These are phyloP conservation scores for Paraleonurus japonicus DNA, from an alignment of 257 asterid species.

Conservation along the genomic window DNA sequence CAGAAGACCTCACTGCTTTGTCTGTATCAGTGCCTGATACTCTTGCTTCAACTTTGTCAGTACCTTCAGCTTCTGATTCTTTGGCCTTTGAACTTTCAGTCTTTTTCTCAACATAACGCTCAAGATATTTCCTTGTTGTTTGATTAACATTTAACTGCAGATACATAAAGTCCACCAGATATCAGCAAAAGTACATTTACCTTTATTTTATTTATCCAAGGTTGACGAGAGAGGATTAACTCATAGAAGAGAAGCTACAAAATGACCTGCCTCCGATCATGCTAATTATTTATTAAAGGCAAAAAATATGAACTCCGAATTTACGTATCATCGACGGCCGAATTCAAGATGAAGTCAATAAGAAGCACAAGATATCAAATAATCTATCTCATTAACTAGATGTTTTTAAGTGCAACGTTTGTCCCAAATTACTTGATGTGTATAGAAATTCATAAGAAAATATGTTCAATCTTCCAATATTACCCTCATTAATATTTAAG, in stretches of 20 bases:
- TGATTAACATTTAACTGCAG: slow-evolving; percentile 80
- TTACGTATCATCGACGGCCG: slow-evolving; percentile 1
- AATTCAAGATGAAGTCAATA: background rate
- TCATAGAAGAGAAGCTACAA: background rate
- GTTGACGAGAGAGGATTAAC: slow-evolving; percentile 7
- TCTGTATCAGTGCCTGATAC: slow-evolving; percentile 47
- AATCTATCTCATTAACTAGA: background rate
- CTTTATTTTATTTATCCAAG: background rate
- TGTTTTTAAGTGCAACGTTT: background rate
- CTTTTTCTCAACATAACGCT: slow-evolving; percentile 72
- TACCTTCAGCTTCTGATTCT: slow-evolving; percentile 47
- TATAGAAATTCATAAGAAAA: background rate
- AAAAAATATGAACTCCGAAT: background rate
- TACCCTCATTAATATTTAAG: background rate
- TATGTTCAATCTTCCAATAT: background rate
- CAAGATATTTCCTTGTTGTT: slow-evolving; percentile 73
- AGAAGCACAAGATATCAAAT: background rate
- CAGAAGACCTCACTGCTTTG: slow-evolving; percentile 42
- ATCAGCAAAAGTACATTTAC: slow-evolving; percentile 28
- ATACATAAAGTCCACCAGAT: slow-evolving; percentile 25
- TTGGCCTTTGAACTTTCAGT: slow-evolving; percentile 49
- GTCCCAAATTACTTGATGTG: background rate
- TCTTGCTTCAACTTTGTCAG: slow-evolving; percentile 50
- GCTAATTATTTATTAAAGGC: background rate
- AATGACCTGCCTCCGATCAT: background rate